Base-by-base conservation (phyloP, 2,329 filamentous ascomycete genomes). In the Sporothrix mexicana region DNA sequence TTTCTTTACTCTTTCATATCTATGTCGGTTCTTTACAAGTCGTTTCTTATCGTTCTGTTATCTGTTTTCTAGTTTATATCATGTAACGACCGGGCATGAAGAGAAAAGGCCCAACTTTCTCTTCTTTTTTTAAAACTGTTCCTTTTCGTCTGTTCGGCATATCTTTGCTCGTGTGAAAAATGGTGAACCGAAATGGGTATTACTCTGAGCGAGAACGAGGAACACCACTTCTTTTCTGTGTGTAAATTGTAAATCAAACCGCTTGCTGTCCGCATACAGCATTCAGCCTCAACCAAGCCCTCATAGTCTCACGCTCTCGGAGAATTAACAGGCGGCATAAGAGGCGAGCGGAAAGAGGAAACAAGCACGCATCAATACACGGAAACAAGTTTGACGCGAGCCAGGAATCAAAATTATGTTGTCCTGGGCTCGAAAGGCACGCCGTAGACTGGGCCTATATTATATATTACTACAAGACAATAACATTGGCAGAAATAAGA, bases 41-140 rank as follows among this genome's bases (percentile, higher is more conserved):
- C 30, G 30, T 36, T 55, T 67, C 49, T 17, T 47, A 13, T 71
- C 20, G 64, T 69, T 71, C 64, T 61, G 61, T 51, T 43, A 17
- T 66, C 7, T 43, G 6, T 64, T 23, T 61, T 43, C 43, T 71
- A 20, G 20, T 59, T 72, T 25, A 47, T 13, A 49, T 61, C 36
- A 47, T 66, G 41, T 66, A 47, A 66, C 61, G 61, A 47, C 61
- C 61, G 20, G 41, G n/a, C 61, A 66, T 66, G 53, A 15, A 57
- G 12, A 15, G 47, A 13, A 17, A 49, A 36, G 30, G 30, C 7
- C 30, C 30, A 36, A 36, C 2, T 36, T 36, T 36, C 30, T 36
- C 30, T 36, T 36, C 30, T 36, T 36, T 5, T 36, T 36, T 5
- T 36, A 36, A 36, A 9, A 1, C 20, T 20, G 12, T 69, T 62